Evolutionary conservation across 495 filamentous ascomycete species (phyloP).

Genomic region (Filosporella fistucella): DNA sequence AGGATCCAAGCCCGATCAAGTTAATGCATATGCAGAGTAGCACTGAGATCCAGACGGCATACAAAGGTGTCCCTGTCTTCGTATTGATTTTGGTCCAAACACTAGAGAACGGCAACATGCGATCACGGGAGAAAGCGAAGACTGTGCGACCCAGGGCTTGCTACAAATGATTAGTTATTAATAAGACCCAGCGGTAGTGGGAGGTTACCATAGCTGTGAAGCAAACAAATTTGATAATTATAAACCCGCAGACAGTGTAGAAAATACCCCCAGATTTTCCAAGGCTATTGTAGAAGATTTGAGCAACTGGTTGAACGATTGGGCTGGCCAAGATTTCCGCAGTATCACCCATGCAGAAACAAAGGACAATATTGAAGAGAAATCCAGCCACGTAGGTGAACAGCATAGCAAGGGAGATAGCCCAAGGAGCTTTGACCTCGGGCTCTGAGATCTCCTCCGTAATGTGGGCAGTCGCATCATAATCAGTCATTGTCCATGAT

Average conservation of each 20-base stretch:
- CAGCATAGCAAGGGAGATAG: slow-evolving; percentile 53
- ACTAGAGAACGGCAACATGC: slow-evolving; percentile 47
- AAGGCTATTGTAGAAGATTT: slow-evolving; percentile 59
- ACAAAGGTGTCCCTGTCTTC: slow-evolving; percentile 53
- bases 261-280: slow-evolving; percentile 54
- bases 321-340: slow-evolving; percentile 36
- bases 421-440: slow-evolving; percentile 53
- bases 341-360: slow-evolving; percentile 51
- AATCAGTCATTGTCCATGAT: slow-evolving; percentile 61
- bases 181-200: background rate
- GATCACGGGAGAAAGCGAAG: slow-evolving; percentile 59
- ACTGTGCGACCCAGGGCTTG: slow-evolving; percentile 58
- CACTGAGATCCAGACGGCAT: slow-evolving; percentile 57
- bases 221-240: slow-evolving; percentile 54
- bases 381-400: slow-evolving; percentile 59
- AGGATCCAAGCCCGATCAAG: slow-evolving; percentile 57
- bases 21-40: slow-evolving; percentile 55
- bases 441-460: slow-evolving; percentile 59
- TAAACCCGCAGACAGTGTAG: slow-evolving; percentile 54
- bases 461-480: slow-evolving; percentile 57
- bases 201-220: slow-evolving; percentile 46
- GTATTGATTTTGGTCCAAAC: slow-evolving; percentile 50
- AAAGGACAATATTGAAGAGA: slow-evolving; percentile 60
- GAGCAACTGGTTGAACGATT: slow-evolving; percentile 56
- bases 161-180: background rate